Conservation (phyloP, 2,329 filamentous ascomycete species). For the Cercospora janseana region DNA sequence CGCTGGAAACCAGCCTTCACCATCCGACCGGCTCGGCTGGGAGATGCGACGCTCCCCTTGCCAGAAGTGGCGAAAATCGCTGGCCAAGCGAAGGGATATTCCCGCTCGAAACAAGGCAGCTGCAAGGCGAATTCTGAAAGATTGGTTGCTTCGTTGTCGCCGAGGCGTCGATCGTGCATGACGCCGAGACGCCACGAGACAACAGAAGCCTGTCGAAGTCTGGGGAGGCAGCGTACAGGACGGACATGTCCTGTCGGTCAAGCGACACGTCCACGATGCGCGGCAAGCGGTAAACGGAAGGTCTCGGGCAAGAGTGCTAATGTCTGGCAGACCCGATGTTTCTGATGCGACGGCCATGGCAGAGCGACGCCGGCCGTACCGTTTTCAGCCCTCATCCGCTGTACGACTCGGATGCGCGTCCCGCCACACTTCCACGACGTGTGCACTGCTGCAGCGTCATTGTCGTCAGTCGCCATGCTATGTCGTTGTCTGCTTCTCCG, state of each 20-base stretch:
- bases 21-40: slow-evolving; percentile 3
- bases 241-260: neutral
- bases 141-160: neutral
- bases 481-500: neutral
- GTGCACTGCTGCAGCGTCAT: neutral
- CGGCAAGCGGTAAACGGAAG: slow-evolving; percentile 1
- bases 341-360: neutral
- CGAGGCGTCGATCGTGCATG: neutral
- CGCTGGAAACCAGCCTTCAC: neutral
- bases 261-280: neutral
- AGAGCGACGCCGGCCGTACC: neutral
- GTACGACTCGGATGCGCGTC: too few species aligned
- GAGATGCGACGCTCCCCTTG: neutral
- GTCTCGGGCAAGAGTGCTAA: neutral
- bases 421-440: neutral
- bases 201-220: slow-evolving; percentile 2
- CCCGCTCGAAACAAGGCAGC: slow-evolving; percentile 4
- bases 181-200: neutral
- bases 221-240: neutral
- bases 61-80: neutral
- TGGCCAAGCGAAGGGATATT: neutral
- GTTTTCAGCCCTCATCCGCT: too few species aligned
- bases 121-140: slow-evolving; percentile 1
- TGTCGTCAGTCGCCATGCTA: neutral
- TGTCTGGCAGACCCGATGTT: neutral